Conservation (phyloP, 1,284 basidiomycete genomes). For the Ustilago bromivora region DNA sequence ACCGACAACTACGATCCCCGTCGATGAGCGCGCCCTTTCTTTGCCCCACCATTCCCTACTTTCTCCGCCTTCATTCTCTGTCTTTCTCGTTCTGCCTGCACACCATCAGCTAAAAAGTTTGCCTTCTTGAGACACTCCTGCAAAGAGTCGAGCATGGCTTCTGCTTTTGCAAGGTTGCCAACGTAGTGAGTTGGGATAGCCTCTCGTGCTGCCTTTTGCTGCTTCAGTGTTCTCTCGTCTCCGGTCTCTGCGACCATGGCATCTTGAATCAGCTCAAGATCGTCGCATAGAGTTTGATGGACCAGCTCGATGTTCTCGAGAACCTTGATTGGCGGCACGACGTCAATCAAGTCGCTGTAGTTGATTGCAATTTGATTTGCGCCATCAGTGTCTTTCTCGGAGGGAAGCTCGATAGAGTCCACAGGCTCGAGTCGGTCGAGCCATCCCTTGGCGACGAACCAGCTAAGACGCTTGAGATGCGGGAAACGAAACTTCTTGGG, state of each 20-base stretch:
- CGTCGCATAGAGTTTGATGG: constrained; percentile 32
- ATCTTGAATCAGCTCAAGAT: constrained; percentile 46
- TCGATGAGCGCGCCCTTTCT: neutral
- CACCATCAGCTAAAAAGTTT: constrained; percentile 9
- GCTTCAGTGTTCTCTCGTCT: constrained; percentile 41
- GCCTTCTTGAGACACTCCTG: constrained; percentile 29
- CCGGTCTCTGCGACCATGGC: constrained; percentile 25
- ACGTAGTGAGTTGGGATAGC: constrained; percentile 43
- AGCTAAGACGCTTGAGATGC: constrained; percentile 69
- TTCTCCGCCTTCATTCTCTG: constrained; percentile 1
- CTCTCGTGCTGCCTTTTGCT: constrained; percentile 42
- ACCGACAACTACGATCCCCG: neutral
- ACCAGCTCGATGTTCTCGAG: constrained; percentile 35
- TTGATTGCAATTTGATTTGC: neutral
- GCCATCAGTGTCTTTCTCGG: neutral
- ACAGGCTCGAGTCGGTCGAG: constrained; percentile 33
- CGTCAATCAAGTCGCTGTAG: constrained; percentile 5
- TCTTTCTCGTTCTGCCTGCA: constrained; percentile 11
- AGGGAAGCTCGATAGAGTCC: neutral
- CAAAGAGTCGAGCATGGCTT: constrained; percentile 26
- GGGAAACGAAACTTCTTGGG: constrained; percentile 96
- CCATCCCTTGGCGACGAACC: constrained; percentile 68
- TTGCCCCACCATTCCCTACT: neutral
- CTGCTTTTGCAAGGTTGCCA: constrained; percentile 29
- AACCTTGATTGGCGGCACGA: constrained; percentile 28